Evolutionary conservation across 306 rosid species (phyloP), one percentile per base, ranked within the genome.

Genomic region (Prunus salicina): DNA sequence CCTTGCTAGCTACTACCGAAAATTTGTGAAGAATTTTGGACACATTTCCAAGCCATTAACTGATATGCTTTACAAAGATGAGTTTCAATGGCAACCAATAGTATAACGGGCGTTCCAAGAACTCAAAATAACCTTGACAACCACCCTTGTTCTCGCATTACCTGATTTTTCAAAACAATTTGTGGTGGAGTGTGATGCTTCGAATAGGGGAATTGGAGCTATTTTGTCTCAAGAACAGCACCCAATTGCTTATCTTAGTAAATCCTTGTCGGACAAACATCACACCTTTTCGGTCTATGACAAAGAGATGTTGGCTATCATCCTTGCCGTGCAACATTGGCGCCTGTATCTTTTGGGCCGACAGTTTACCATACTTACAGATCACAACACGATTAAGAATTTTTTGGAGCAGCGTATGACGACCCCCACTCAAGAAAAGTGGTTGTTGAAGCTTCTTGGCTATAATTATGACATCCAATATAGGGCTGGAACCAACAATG

Each of bases 401-500:
- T 30, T 30, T 30, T 30, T 30, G 32, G 32, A 51, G 15, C 30
- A 76, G 0, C 0, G 8, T 0, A 53, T 76, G 0, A 2, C 56
- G 0, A 76, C 68, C 2, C 25, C 15, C 0, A 8, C 7, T 8
- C 69, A 64, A 64, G 24, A 64, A 7, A 30, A 64, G 5, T 34
- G 69, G 49, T 2, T 34, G 2, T 64, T n/a, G 2, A 64, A 64
- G 22, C 6, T 64, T 1, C 24, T 64, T 8, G 25, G 15, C 1
- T 34, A 16, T 13, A 64, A 32, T 1, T 64, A 32, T n/a, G 12
- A 12, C 2, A 5, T 64, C 0, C 6, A 30, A 3, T 64, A 64
- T 1, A 9, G 13, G 1, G 3, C 20, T 0, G 20, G 41, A 0
- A 4, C 15, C 0, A 11, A 12, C 0, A 62, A 62, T 10, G 5